Evolutionary conservation across 108 stramenopile species (phyloP), one percentile per base, ranked within the genome.

Genomic region (Skeletonema grethae): DNA sequence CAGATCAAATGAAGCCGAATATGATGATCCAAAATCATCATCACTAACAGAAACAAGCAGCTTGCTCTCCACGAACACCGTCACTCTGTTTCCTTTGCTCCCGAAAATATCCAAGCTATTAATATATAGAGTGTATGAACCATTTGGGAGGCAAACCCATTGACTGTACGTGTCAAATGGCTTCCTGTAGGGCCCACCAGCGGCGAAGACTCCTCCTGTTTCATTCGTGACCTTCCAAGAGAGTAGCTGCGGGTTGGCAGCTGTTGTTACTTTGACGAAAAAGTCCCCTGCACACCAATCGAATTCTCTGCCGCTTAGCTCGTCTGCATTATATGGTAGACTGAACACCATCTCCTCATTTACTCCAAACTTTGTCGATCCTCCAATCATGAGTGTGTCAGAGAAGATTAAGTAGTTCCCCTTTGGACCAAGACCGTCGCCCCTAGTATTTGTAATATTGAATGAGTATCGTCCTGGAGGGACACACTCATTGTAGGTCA

Each of bases 381-480:
- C 50, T 53, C 50, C 50, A 53, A 53, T 53, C 50, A 53, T 53
- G 20, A 53, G 50, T 22, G 50, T 8, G 22, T 53, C 50, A 7
- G 50, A 53, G 22, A 53, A 53, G 20, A 53, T 53, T 53, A 53
- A 53, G 50, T 53, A 53, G 50, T 53, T 53, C 22, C 50, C 50
- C 8, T 53, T 53, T 16, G 50, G 50, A 53, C 50, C 50, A 9
- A 53, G 50, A 20, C 50, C 50, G n/a, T 53, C 50, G 2, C 50
- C 50, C 1, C 50, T 22, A 1, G 50, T 53, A 16, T 53, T 53
- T 53, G 50, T 53, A 9, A 53, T 53, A 53, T 53, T 53, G 50
- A 53, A 53, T 9, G 50, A 53, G 50, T 53, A 53, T n/a, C 50
- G 50, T 6, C 50, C 50, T 53, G 50, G 50, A 22, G 50, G 50